Conservation (phyloP, 2,329 filamentous ascomycete species). For the Aspergillus melleus region DNA sequence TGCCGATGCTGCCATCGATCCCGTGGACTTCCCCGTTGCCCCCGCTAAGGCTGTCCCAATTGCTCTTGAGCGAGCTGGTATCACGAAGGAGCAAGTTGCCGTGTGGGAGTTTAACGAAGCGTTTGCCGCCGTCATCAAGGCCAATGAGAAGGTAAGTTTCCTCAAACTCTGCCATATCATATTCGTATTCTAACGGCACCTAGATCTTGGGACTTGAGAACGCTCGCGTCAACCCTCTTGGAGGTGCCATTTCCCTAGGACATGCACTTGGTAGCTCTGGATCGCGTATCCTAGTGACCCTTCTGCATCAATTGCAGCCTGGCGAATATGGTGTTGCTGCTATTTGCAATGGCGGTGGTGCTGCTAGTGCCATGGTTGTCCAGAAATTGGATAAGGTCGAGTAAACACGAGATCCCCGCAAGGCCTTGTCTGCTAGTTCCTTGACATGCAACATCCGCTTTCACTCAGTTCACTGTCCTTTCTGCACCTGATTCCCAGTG, state of each 20-base stretch:
- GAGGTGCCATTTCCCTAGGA: conserved; percentile 87
- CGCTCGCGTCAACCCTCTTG: conserved; percentile 81
- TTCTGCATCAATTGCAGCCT: conserved; percentile 86
- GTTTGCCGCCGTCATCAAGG: conserved; percentile 92
- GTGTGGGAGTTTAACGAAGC: conserved; percentile 99
- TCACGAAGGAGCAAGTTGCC: conserved; percentile 86
- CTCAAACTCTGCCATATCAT: not conserved
- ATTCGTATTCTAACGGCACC: conserved; percentile 8
- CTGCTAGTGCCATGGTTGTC: conserved; percentile 86
- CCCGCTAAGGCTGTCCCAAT: conserved; percentile 90
- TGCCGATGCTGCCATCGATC: conserved; percentile 85
- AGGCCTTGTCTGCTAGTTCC: not conserved
- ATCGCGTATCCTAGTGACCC: conserved; percentile 82
- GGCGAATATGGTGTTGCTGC: conserved; percentile 94
- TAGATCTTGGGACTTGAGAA: conserved; percentile 77
- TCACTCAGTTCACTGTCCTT: not conserved
- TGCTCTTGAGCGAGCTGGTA: conserved; percentile 82
- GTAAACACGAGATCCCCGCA: conserved; percentile 17
- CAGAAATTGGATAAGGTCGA: conserved; percentile 67
- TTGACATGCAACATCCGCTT: not conserved
- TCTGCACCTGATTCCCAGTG: no score
- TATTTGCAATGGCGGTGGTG: conserved; percentile 96
- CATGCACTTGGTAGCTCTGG: conserved; percentile 93
- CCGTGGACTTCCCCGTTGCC: conserved; percentile 92
- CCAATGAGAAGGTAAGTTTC: conserved; percentile 74